Base-by-base conservation (phyloP, 2,329 filamentous ascomycete species). In the Sporothrix euskadiensis region DNA sequence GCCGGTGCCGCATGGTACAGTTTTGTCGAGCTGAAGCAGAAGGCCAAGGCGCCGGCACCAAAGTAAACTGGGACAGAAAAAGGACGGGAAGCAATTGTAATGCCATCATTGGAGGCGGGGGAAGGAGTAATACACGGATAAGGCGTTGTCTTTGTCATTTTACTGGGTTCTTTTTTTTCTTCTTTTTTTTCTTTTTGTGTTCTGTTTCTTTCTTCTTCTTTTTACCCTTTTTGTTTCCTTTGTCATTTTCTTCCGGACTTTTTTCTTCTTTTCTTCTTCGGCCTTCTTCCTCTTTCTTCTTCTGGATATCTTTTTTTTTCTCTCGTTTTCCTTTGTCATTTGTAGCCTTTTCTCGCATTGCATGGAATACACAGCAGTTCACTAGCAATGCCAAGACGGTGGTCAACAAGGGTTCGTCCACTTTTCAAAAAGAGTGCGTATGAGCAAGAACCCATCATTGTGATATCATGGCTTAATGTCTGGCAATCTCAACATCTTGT, bases 1-100 rank as follows among this genome's bases (percentile, higher is more conserved):
- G 76, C 82, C 10, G 88, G 88, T 49, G 88, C 87, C 9, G 87
- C 83, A 14, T 86, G 86, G 79, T 89, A 89, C 81, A 88, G 86
- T 80, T 85, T 85, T 77, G 85, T 88, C 19, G 87, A 88, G 80
- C 80, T 88, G 52, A 56, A 72, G 35, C 26, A 68, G 22, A 78
- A 78, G 74, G 10, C 35, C n/a, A 78, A 78, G 74, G 9, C 35
- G 47, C 41, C 52, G 4, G 19, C 30, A 19, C 35, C 71, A 3
- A 73, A 73, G 63, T 73, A 47, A 39, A n/a, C 39, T 22, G 4
- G 4, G 35, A 44, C 52, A 57, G 7, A 44, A 19, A 16, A 47
- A 26, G 44, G 8, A 44, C 44, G n/a, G 19, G 14, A n/a, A 52
- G 10, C n/a, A 12, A 12, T 26, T 44, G 52, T 57, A 57, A n/a